These are phyloP conservation scores for Fusarium sp. DNA, from an alignment of 2,329 filamentous ascomycete genomes.

Conservation along the genomic window DNA sequence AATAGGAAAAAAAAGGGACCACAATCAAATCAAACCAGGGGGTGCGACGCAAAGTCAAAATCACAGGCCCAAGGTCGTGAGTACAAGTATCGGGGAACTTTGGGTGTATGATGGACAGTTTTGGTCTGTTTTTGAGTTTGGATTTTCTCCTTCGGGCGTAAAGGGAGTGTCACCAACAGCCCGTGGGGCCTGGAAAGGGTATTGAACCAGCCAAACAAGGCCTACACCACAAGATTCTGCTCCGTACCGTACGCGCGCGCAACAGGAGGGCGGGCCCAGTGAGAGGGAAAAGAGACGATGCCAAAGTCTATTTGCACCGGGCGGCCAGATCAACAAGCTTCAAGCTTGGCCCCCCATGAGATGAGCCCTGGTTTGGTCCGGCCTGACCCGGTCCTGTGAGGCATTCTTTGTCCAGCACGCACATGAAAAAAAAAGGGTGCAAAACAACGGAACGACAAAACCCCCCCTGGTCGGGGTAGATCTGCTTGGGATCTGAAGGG, in stretches of 20 bases:
- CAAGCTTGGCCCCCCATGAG: conserved; percentile 26
- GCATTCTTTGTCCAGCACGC: neutral
- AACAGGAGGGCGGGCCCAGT: conserved; percentile 18
- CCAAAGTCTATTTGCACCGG: conserved; percentile 43
- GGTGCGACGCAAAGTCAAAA: neutral
- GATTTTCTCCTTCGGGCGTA: conserved; percentile 26
- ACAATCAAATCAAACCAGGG: conserved; percentile 20
- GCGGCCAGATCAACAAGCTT: conserved; percentile 31
- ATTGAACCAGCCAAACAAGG: conserved; percentile 24
- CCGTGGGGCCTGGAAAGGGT: conserved; percentile 23
- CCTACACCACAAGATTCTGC: conserved; percentile 26
- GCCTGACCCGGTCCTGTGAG: conserved; percentile 30
- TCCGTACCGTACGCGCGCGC: conserved; percentile 19
- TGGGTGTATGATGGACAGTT: conserved; percentile 27
- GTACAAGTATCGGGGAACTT: conserved; percentile 19
- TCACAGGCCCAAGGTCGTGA: conserved; percentile 11
- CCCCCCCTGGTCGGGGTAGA: conserved; percentile 11
- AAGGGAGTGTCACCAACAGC: conserved; percentile 23
- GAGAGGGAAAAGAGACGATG: conserved; percentile 26
- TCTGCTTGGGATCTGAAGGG: conserved; percentile 27
- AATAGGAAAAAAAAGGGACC: conserved; percentile 16
- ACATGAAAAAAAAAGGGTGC: neutral
- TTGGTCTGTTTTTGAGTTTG: conserved; percentile 35
- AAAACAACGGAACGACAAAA: conserved; percentile 14
- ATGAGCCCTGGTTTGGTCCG: conserved; percentile 25